Conservation (phyloP, 2,329 filamentous ascomycete genomes). For the Phoma sp. region DNA sequence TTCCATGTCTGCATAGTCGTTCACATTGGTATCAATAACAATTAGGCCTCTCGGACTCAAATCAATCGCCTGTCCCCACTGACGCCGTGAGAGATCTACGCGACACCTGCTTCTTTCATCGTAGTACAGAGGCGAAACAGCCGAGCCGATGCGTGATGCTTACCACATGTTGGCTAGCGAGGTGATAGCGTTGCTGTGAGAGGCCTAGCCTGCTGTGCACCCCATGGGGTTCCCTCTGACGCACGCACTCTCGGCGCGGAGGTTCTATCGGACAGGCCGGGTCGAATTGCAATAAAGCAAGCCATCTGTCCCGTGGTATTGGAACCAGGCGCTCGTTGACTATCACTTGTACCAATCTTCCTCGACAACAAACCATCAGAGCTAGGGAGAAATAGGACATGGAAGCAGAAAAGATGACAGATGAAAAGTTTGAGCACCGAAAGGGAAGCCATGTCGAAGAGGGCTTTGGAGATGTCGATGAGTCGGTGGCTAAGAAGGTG, state of each 20-base stretch:
- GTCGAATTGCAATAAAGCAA: slow-evolving; percentile 3
- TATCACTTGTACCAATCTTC: not conserved
- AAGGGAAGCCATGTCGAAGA: slow-evolving; percentile 27
- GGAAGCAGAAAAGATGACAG: slow-evolving; percentile 28
- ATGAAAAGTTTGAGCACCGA: slow-evolving; percentile 35
- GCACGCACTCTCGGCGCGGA: not conserved
- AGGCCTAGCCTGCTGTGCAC: not conserved
- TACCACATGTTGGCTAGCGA: not conserved
- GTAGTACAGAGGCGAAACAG: not conserved
- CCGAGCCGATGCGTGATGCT: slow-evolving; percentile 3
- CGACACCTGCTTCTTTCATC: not conserved
- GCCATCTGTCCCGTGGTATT: not conserved
- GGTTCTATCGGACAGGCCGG: slow-evolving; percentile 2
- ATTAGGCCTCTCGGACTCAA: slow-evolving; percentile 1
- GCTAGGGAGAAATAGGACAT: slow-evolving; percentile 6
- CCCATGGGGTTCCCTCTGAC: slow-evolving; percentile 10
- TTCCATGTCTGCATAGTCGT: not conserved
- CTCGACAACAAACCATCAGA: not conserved
- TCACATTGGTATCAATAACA: not conserved
- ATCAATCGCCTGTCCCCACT: slow-evolving; percentile 7
- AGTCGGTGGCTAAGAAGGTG: slow-evolving; percentile 42
- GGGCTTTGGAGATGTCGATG: slow-evolving; percentile 18
- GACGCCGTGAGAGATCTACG: not conserved
- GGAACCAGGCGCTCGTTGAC: not conserved
- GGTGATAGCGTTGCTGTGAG: not conserved